Evolutionary conservation across 331 rosid genomes (phyloP).

Genomic region (Quercus tomentella): DNA sequence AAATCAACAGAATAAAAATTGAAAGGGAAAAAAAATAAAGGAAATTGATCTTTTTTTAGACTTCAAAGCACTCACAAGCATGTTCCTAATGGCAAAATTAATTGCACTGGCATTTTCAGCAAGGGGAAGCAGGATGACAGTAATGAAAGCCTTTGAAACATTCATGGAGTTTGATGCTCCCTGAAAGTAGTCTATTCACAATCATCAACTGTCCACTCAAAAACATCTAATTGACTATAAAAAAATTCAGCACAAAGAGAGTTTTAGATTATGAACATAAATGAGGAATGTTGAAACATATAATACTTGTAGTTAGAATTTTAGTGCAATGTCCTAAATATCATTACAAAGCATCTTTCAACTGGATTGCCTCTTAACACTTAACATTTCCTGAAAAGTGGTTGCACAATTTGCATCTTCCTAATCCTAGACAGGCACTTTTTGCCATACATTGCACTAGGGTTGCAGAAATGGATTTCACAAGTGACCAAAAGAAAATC

Average conservation of each 20-base stretch:
- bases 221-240: background rate
- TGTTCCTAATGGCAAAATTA: conserved; percentile 53
- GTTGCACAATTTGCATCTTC: too few species aligned
- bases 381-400: too few species aligned
- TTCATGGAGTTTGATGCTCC: conserved; percentile 47
- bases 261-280: too few species aligned
- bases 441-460: background rate
- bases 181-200: conserved; percentile 13
- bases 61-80: conserved; percentile 33
- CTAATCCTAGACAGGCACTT: background rate
- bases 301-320: too few species aligned
- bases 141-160: conserved; percentile 42
- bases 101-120: conserved; percentile 53
- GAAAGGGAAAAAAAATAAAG: too few species aligned
- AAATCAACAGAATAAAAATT: too few species aligned
- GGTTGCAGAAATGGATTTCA: background rate
- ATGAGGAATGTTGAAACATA: too few species aligned
- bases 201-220: background rate
- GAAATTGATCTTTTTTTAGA: too few species aligned
- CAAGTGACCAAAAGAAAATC: background rate
- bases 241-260: background rate
- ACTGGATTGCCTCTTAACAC: too few species aligned
- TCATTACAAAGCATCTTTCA: too few species aligned
- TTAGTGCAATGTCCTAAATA: too few species aligned
- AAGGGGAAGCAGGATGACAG: conserved; percentile 47